A percentile compares a stretch with the other conserved stretches of the same genome.
Conservation (phyloP, 164 flowering plant species). For the Kalanchoe fedtschenkoi region DNA sequence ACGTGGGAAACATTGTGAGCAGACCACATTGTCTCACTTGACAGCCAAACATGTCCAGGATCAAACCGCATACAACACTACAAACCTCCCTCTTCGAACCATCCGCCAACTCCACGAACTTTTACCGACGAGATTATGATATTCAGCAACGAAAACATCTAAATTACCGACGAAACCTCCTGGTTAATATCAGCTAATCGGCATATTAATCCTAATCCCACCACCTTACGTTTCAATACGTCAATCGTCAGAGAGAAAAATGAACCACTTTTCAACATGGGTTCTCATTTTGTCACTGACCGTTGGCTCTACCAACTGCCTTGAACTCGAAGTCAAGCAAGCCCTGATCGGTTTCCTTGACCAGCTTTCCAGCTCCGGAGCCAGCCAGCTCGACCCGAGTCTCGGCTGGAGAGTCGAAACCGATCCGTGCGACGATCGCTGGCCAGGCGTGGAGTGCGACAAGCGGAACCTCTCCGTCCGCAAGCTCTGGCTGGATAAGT, state of each 20-base stretch:
- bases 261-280: conserved; percentile 22
- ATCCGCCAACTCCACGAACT: background rate
- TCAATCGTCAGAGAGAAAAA: conserved; percentile 1
- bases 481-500: conserved; percentile 3
- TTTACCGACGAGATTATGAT: too few relatives aligned
- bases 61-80: background rate
- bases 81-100: background rate
- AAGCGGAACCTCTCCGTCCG: background rate
- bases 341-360: conserved; percentile 2
- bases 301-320: background rate
- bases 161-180: too few relatives aligned
- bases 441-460: conserved; percentile 8
- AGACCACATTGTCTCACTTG: background rate
- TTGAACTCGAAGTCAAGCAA: conserved; percentile 6
- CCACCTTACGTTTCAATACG: too few relatives aligned
- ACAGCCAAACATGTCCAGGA: background rate
- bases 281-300: conserved; percentile 7
- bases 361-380: conserved; percentile 3
- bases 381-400: background rate
- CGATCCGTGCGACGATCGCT: conserved; percentile 7
- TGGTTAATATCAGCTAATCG: too few relatives aligned
- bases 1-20: background rate
- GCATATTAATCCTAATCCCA: too few relatives aligned
- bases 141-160: too few relatives aligned
- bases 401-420: conserved; percentile 3